phyloP scores from a whole-genome alignment of 805 yeast genomes.

The Candida hispaniensis region DNA sequence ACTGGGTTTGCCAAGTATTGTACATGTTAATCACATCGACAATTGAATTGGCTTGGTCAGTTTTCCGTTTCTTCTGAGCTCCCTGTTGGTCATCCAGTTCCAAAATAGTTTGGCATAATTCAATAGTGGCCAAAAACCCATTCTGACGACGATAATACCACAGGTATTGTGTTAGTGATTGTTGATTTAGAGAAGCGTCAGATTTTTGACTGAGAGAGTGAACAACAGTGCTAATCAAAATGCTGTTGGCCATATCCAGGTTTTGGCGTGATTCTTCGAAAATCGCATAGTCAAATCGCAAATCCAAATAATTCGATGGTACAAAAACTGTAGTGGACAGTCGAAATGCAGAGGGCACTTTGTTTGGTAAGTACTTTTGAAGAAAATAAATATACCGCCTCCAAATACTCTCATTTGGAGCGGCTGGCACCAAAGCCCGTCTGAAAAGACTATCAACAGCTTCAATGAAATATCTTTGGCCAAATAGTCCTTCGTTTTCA shows the following conservation, averaged over 20 bases:
- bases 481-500: neutral
- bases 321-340: slow-evolving; percentile 37
- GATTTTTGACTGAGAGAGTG: slow-evolving; percentile 10
- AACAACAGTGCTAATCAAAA: slow-evolving; percentile 19
- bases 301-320: slow-evolving; percentile 25
- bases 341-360: slow-evolving; percentile 42
- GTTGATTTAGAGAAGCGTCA: slow-evolving; percentile 21
- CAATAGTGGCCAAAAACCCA: neutral
- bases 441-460: no score
- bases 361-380: no score
- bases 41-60: no score
- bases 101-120: neutral
- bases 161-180: slow-evolving; percentile 17
- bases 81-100: neutral
- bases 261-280: slow-evolving; percentile 28
- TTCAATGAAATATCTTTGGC: neutral
- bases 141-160: slow-evolving; percentile 10
- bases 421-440: slow-evolving; percentile 49
- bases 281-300: slow-evolving; percentile 28
- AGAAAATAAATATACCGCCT: slow-evolving; percentile 50
- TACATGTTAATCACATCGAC: no score
- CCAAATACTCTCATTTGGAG: slow-evolving; percentile 59
- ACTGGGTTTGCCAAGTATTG: slow-evolving; percentile 1
- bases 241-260: slow-evolving; percentile 24
- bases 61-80: neutral